Base-by-base conservation (phyloP, 75 land plant genomes). In the Adiantum capillusveneris region DNA sequence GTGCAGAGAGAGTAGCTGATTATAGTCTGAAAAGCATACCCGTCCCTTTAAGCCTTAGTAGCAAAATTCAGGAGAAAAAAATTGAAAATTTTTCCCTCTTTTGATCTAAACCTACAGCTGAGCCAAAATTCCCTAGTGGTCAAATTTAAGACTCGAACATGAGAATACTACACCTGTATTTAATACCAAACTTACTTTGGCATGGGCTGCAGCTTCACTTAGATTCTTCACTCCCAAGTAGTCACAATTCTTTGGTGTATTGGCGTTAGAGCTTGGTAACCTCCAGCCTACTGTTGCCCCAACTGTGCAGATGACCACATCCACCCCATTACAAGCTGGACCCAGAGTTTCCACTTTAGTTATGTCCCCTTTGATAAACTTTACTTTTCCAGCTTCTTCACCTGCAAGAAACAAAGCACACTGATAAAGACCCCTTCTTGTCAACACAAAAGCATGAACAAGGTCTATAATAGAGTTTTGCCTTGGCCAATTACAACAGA, bases 241-340 rank as follows among this genome's bases (percentile, higher is more conserved):
- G 29, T 74, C 77, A 11, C 71, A 55, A 56, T 55, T 49, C 29
- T 74, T 69, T 26, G 77, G 77, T n/a, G 74, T 74, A 27, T 62
- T 30, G 14, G 56, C 42, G 36, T 55, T 62, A 24, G 27, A 60
- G 41, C 74, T 56, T 27, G 77, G 77, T 17, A 74, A 31, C 29
- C 74, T 64, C 77, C 77, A 74, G 36, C 77, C 77, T 56, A 59
- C 55, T 41, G 50, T 53, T 22, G 77, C 74, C 17, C 74, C 77
- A 41, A 71, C 29, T 1, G 77, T 43, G 30, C 77, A 74, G 20
- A 74, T 61, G 50, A 74, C 66, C 18, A 60, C 77, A 50, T 74
- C 74, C 44, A 62, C 71, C 22, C 74, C 77, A 31, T 70, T 58
- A 46, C 74, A 69, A 29, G 77, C 77, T 25, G 67, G 74, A 43